A percentile compares a stretch with the other conserved stretches of the same genome.
Evolutionary conservation across 2,329 filamentous ascomycete species (phyloP).

Genomic region (Hypoxylon sp.): DNA sequence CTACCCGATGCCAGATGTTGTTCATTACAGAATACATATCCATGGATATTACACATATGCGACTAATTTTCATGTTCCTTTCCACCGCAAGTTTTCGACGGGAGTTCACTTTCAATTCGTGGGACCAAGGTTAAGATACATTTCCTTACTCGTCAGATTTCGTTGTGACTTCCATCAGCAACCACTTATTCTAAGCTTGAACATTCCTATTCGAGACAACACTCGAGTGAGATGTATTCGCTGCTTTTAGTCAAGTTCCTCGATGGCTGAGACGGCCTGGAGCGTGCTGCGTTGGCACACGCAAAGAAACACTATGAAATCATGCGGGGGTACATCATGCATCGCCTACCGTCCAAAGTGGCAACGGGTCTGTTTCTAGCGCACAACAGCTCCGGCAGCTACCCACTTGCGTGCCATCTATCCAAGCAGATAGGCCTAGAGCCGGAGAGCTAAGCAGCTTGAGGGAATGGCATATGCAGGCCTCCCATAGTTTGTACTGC

Average conservation of each 20-base stretch:
- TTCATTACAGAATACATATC: slow-evolving; percentile 7
- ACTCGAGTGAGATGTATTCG: slow-evolving; percentile 18
- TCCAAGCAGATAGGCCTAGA: background rate
- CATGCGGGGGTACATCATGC: slow-evolving; percentile 34
- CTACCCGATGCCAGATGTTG: slow-evolving; percentile 14
- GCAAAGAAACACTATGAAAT: slow-evolving; percentile 32
- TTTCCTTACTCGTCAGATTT: slow-evolving; percentile 10
- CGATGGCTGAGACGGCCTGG: background rate
- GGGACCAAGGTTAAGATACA: background rate
- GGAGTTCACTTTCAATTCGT: background rate
- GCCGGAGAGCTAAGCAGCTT: background rate
- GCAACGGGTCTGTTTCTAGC: slow-evolving; percentile 26
- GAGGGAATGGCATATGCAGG: slow-evolving; percentile 13
- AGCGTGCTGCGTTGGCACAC: slow-evolving; percentile 19
- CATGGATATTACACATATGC: slow-evolving; percentile 13
- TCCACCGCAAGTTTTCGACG: slow-evolving; percentile 17
- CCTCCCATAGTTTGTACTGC: slow-evolving; percentile 26
- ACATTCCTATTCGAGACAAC: slow-evolving; percentile 1
- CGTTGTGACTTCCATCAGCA: background rate
- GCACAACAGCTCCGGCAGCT: slow-evolving; percentile 12
- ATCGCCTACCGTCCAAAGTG: slow-evolving; percentile 22
- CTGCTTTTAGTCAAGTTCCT: slow-evolving; percentile 8
- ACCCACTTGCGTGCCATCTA: background rate
- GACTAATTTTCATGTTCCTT: slow-evolving; percentile 12
- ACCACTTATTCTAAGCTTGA: slow-evolving; percentile 1